Percentiles rank a stretch among this genome's conserved stretches.
phyloP scores from a whole-genome alignment of 1,284 basidiomycete genomes.

The Pseudozyma hubeiensis region DNA sequence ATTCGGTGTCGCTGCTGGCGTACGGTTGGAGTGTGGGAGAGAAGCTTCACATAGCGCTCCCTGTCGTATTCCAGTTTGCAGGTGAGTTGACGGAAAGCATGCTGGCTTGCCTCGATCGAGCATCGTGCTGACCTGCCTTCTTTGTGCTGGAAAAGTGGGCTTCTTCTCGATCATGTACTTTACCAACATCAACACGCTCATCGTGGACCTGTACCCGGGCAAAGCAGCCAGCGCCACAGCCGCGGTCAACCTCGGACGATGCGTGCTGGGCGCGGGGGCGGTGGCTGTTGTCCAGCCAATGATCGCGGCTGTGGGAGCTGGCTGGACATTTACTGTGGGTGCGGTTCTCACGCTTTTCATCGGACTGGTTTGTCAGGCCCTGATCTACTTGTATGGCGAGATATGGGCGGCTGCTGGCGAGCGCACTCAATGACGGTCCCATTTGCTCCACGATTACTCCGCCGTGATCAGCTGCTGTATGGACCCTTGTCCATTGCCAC shows the following conservation, averaged over 20 bases:
- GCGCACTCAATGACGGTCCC: not conserved
- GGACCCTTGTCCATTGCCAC: no score
- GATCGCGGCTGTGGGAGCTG: constrained; percentile 10
- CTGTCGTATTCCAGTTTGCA: constrained; percentile 3
- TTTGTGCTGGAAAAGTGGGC: not conserved
- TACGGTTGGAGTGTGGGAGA: constrained; percentile 6
- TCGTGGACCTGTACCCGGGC: constrained; percentile 8
- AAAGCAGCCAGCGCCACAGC: constrained; percentile 8
- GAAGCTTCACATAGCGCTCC: constrained; percentile 1
- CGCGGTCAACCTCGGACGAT: constrained; percentile 9
- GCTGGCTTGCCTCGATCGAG: no score
- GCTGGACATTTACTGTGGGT: constrained; percentile 8
- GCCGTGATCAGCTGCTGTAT: no score
- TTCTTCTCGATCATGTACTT: constrained; percentile 10
- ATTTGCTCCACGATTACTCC: not conserved
- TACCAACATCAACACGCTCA: constrained; percentile 10
- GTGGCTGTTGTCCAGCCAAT: constrained; percentile 3
- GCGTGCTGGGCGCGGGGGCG: constrained; percentile 2
- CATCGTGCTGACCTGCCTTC: not conserved
- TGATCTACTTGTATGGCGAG: constrained; percentile 7
- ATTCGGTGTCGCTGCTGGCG: not conserved
- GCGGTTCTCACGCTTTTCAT: constrained; percentile 1
- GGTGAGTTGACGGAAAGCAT: not conserved
- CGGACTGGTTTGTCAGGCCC: constrained; percentile 1
- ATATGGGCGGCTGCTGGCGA: constrained; percentile 3